Evolutionary conservation across 2,329 filamentous ascomycete genomes (phyloP).

Genomic region (Exophiala spinifera): DNA sequence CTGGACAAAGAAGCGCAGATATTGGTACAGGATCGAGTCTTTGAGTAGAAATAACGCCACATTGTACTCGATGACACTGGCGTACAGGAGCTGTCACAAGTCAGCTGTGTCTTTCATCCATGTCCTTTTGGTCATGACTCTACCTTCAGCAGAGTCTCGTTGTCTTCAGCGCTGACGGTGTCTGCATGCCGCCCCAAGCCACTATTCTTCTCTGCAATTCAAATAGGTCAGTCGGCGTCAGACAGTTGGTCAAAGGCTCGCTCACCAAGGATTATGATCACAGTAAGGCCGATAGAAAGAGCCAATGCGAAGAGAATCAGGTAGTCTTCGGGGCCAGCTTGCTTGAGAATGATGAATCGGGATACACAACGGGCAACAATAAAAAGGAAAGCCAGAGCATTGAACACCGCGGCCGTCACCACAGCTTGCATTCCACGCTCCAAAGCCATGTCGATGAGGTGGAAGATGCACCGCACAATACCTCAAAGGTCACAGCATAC

Average conservation of each 20-base stretch:
- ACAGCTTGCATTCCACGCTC: constrained; percentile 21
- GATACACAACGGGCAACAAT: constrained; percentile 19
- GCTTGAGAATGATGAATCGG: constrained; percentile 15
- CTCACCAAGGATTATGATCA: constrained; percentile 18
- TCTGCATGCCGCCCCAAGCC: constrained; percentile 18
- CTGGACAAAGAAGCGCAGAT: constrained; percentile 33
- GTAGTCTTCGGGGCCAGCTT: constrained; percentile 18
- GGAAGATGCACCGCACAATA: not conserved
- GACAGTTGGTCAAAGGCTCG: not conserved
- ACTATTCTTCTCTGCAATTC: constrained; percentile 13
- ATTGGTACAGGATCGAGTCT: constrained; percentile 34
- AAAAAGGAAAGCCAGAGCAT: constrained; percentile 15
- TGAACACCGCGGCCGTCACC: constrained; percentile 19
- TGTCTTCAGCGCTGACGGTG: constrained; percentile 16
- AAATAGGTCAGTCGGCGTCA: not conserved
- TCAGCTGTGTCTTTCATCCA: not conserved
- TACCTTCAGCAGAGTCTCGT: constrained; percentile 18
- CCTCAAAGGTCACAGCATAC: not conserved
- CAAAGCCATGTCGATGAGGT: constrained; percentile 7
- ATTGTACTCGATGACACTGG: constrained; percentile 36
- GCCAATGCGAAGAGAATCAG: constrained; percentile 17
- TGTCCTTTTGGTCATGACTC: not conserved
- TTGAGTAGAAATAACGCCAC: constrained; percentile 34
- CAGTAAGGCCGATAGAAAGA: constrained; percentile 15
- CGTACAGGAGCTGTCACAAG: constrained; percentile 15